Base-by-base conservation (phyloP, 2,329 filamentous ascomycete species). In the Pseudogymnoascus sp. region DNA sequence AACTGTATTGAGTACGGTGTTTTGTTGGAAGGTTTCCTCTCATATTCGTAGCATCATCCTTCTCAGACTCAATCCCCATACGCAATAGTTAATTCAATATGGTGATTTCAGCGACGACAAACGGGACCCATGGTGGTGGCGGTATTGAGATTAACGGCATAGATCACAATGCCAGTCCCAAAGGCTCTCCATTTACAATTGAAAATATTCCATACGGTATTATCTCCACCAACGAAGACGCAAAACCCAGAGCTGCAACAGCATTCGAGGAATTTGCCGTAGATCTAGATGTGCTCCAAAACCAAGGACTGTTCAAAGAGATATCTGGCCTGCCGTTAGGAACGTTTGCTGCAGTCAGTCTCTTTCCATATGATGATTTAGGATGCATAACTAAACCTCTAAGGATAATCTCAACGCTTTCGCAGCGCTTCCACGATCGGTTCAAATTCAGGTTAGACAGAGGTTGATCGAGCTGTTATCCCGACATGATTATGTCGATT, bases 181-280 rank as follows among this genome's bases (percentile, higher is more conserved):
- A 14, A 28, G 56, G 33, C 22, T 63, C 46, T 75, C 74, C 69
- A 37, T 93, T 93, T 76, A 91, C 89, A 7, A 78, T 93, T 61
- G 85, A 87, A 70, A 95, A 95, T 72, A 88, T 95, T 62, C 90
- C 90, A 1, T 93, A 93, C 71, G 90, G 90, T 70, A 86, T 95
- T 77, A 90, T 95, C 72, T 88, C 86, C 31, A 88, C 88, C 0
- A 67, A 79, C 2, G 74, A 79, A 5, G 79, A 84, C 64, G 70
- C 79, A 10, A 79, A 79, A 26, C 88, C 81, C 1, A 86, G 86
- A 28, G 82, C 86, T 8, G 90, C 89, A 12, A 77, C 90, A 65
- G 89, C 89, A 8, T 89, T 95, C 68, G 90, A 90, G 59, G 82
- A 87, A 33, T 78, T 89, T 74, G 89, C 85, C 0, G 77, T 95